These are phyloP conservation scores for Lactarius trivialis DNA, from an alignment of 768 basidiomycete genomes.

Conservation along the genomic window DNA sequence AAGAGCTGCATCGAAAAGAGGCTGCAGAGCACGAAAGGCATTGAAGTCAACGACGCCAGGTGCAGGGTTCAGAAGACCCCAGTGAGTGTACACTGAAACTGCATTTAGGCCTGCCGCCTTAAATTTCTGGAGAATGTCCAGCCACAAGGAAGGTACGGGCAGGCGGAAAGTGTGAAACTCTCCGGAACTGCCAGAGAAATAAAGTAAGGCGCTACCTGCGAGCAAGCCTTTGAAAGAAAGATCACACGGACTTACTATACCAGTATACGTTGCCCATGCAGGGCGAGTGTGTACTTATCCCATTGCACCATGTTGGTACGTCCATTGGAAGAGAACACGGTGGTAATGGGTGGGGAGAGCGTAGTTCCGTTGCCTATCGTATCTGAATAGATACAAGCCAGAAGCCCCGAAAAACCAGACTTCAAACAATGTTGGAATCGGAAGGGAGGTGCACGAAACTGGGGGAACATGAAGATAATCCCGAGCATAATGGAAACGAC, in stretches of 20 bases:
- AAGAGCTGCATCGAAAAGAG: slow-evolving; percentile 68
- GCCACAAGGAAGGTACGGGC: slow-evolving; percentile 74
- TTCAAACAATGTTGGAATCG: background rate
- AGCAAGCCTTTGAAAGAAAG: background rate
- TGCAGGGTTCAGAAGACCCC: slow-evolving; percentile 72
- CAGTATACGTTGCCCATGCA: slow-evolving; percentile 19
- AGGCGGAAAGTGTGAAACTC: slow-evolving; percentile 82
- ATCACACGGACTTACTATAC: background rate
- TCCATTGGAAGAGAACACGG: slow-evolving; percentile 11
- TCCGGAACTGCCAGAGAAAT: slow-evolving; percentile 49
- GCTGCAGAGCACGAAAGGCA: slow-evolving; percentile 60
- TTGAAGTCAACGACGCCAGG: slow-evolving; percentile 68
- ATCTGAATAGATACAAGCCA: background rate
- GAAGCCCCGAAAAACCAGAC: background rate
- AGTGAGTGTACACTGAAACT: slow-evolving; percentile 72
- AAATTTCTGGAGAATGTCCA: slow-evolving; percentile 73
- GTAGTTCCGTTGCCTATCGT: background rate
- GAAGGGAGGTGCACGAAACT: background rate
- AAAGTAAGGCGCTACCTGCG: background rate
- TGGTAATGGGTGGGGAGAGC: background rate
- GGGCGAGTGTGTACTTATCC: slow-evolving; percentile 22
- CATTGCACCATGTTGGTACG: slow-evolving; percentile 21
- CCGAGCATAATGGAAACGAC: background rate
- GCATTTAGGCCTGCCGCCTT: slow-evolving; percentile 78
- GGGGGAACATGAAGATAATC: background rate